Evolutionary conservation across 2,329 filamentous ascomycete genomes (phyloP), one percentile per base, ranked within the genome.

Genomic region (Pyrenophora teres): DNA sequence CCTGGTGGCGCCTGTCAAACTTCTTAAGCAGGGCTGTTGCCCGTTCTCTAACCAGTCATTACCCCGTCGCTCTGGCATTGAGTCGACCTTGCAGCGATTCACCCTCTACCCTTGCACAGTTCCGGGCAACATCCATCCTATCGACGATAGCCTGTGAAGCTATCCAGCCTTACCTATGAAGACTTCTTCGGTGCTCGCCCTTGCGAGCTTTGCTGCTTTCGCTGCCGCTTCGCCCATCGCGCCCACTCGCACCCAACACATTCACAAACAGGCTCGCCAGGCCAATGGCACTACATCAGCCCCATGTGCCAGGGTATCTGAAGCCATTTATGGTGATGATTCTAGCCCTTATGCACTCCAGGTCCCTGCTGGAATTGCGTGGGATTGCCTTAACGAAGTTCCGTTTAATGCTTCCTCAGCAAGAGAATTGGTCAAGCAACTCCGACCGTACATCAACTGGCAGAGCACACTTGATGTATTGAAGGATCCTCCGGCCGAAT

Each of bases 371-470:
- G 51, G 70, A 10, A 46, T 78, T 19, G 77, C 77, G 2, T 78
- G 73, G 52, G 72, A 78, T 8, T 80, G 78, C 62, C 66, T 79
- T 37, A 74, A 69, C 41, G 74, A 68, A 39, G 71, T 79, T 9
- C 76, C 77, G 0, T 73, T 79, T 60, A 79, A 79, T 45, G 66
- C 64, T 19, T 73, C 72, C 13, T 71, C 71, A 3, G 75, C 70
- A 45, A 72, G 73, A 46, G 63, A 56, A 2, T 63, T 79, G 31
- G 56, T 80, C 38, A 58, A 72, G 6, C 70, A 71, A 1, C 62
- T 80, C 10, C 70, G 71, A 13, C 74, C 77, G 3, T 80, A 76
- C 52, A 60, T 79, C 18, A 52, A 77, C 12, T 80, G 77, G 77
- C 78, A 80, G 63, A 77, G 75, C 35, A 80, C 76, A 3, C 63